phyloP scores from a whole-genome alignment of 1,284 basidiomycete species.

The Boletus calvinii region DNA sequence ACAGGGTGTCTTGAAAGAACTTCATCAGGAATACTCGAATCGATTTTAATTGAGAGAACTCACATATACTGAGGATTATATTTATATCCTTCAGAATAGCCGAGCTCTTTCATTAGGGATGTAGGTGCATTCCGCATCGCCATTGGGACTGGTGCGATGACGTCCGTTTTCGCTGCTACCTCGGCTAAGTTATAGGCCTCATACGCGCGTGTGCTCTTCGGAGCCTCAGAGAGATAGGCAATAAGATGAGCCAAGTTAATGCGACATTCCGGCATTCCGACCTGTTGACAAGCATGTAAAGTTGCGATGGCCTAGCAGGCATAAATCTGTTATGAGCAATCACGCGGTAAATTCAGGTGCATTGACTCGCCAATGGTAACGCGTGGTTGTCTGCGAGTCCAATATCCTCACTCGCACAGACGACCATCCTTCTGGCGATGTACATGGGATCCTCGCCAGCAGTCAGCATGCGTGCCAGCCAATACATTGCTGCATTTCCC shows the following conservation, averaged over 20 bases:
- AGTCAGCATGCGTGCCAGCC: constrained; percentile 81
- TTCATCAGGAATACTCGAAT: constrained; percentile 6
- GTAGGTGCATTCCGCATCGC: constrained; percentile 89
- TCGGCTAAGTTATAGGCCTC: constrained; percentile 76
- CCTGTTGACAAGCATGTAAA: constrained; percentile 74
- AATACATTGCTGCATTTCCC: constrained; percentile 83
- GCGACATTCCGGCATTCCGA: constrained; percentile 84
- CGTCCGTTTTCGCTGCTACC: constrained; percentile 54
- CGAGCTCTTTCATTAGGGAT: constrained; percentile 76
- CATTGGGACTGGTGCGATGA: constrained; percentile 66
- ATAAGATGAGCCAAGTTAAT: constrained; percentile 81
- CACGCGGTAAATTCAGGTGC: not conserved
- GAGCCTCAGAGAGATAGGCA: constrained; percentile 78
- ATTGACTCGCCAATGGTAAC: constrained; percentile 58
- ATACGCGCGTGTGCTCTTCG: constrained; percentile 81
- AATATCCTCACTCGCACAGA: constrained; percentile 85
- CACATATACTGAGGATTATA: constrained; percentile 81
- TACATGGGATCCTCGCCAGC: constrained; percentile 90
- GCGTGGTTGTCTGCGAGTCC: constrained; percentile 77
- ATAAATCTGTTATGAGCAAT: not conserved
- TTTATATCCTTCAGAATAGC: constrained; percentile 68
- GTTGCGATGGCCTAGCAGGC: constrained; percentile 67
- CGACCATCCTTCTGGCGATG: constrained; percentile 77
- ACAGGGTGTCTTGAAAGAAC: constrained; percentile 61
- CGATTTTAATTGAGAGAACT: constrained; percentile 28